A percentile compares a stretch with the other conserved stretches of the same genome.
Conservation (phyloP, 2,329 filamentous ascomycete genomes). For the Paracoccidioides brasiliensis region DNA sequence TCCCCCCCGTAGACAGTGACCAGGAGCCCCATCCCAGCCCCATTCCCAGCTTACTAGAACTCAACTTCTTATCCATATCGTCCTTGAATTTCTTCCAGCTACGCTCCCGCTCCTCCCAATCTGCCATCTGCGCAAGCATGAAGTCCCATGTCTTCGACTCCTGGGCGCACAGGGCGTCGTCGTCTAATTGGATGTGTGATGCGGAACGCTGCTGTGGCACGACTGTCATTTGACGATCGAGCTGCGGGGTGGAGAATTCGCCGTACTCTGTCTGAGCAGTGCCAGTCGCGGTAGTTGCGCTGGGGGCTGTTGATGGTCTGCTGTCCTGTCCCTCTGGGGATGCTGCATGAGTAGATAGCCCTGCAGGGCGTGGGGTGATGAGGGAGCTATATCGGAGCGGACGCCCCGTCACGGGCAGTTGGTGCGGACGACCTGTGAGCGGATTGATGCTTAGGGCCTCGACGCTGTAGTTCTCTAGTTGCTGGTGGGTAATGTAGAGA, state of each 20-base stretch:
- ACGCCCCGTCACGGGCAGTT: constrained; percentile 27
- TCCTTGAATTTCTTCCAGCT: constrained; percentile 23
- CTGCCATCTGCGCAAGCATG: constrained; percentile 30
- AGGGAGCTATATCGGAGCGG: constrained; percentile 11
- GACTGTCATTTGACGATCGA: neutral
- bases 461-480: constrained; percentile 36
- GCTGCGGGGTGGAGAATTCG: neutral
- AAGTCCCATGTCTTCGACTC: constrained; percentile 30
- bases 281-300: neutral
- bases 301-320: neutral
- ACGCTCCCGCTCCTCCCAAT: constrained; percentile 28
- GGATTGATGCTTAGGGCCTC: neutral
- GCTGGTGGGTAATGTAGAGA: constrained; percentile 27
- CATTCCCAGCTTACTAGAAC: constrained; percentile 13
- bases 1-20: neutral
- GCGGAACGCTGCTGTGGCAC: neutral
- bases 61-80: constrained; percentile 15
- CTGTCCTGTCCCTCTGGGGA: neutral
- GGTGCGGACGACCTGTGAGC: neutral
- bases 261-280: neutral
- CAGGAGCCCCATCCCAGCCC: constrained; percentile 8
- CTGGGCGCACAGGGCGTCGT: constrained; percentile 17
- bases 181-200: constrained; percentile 7
- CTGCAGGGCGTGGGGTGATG: constrained; percentile 2
- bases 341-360: neutral